Conservation (phyloP, 2,329 filamentous ascomycete genomes). For the Teratosphaeria gauchensis region DNA sequence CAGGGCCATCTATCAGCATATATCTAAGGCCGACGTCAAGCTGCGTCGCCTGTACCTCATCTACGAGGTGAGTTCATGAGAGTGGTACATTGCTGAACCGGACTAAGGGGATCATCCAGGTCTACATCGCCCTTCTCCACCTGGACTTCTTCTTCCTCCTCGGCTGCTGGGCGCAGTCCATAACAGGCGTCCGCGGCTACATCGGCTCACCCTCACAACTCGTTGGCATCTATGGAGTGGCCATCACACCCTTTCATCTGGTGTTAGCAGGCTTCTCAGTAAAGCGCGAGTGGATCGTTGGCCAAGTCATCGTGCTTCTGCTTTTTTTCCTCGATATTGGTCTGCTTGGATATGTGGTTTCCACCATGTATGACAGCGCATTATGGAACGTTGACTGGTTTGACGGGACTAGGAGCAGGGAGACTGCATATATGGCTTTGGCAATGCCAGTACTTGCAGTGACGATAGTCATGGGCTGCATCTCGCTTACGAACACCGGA, state of each 20-base stretch:
- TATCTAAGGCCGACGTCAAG: not conserved
- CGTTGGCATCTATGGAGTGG: not conserved
- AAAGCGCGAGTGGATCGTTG: not conserved
- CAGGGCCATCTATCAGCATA: not conserved
- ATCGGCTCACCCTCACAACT: not conserved
- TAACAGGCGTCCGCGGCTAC: not conserved
- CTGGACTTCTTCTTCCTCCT: not conserved
- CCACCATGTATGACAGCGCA: not conserved
- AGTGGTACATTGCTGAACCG: too few relatives aligned
- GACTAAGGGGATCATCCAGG: not conserved
- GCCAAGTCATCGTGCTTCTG: not conserved
- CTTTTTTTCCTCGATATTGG: not conserved
- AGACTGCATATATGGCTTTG: too few relatives aligned
- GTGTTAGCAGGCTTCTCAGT: not conserved
- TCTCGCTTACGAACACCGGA: not conserved
- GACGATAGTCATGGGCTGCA: too few relatives aligned
- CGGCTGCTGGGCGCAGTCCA: not conserved
- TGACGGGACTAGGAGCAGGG: too few relatives aligned
- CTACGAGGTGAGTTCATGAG: too few relatives aligned
- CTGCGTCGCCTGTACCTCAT: not conserved
- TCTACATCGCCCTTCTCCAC: not conserved
- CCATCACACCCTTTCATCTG: not conserved
- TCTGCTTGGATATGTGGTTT: not conserved
- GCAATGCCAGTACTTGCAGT: too few relatives aligned
- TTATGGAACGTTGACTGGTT: not conserved